Evolutionary conservation across 2,329 filamentous ascomycete species (phyloP).

Genomic region (Alternaria dauci): DNA sequence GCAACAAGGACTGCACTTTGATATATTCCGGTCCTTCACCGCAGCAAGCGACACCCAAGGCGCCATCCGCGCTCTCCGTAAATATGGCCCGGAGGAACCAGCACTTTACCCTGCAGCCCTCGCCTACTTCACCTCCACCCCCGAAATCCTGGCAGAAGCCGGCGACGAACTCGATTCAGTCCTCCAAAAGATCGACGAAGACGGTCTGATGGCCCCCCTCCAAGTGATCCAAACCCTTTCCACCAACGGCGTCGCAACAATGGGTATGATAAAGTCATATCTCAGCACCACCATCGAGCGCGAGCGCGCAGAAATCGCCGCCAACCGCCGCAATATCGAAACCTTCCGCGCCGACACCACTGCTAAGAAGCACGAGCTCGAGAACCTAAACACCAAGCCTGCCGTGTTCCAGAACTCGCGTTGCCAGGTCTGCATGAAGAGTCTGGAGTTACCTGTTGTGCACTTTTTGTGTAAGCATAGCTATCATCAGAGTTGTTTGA

Average conservation of each 20-base stretch:
- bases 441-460: conserved; percentile 85
- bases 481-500: conserved; percentile 92
- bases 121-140: conserved; percentile 89
- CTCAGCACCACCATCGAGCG: conserved; percentile 86
- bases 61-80: conserved; percentile 86
- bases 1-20: conserved; percentile 87
- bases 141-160: conserved; percentile 81
- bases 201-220: conserved; percentile 91
- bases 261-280: conserved; percentile 97
- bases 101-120: conserved; percentile 92
- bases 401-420: conserved; percentile 89
- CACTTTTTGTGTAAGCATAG: conserved; percentile 98
- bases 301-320: conserved; percentile 84
- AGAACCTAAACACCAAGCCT: conserved; percentile 79
- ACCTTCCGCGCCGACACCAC: conserved; percentile 87
- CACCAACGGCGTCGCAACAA: conserved; percentile 83
- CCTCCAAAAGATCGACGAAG: conserved; percentile 84
- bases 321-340: conserved; percentile 81
- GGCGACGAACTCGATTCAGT: conserved; percentile 83
- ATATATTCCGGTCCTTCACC: conserved; percentile 97
- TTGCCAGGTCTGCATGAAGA: conserved; percentile 80
- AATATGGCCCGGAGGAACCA: conserved; percentile 91
- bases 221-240: conserved; percentile 95
- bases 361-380: conserved; percentile 78
- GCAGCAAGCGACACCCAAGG: conserved; percentile 89